A percentile compares a stretch with the other conserved stretches of the same genome.
phyloP scores from a whole-genome alignment of 1,139 yeast species.

The Debaryomyces coudertii region DNA sequence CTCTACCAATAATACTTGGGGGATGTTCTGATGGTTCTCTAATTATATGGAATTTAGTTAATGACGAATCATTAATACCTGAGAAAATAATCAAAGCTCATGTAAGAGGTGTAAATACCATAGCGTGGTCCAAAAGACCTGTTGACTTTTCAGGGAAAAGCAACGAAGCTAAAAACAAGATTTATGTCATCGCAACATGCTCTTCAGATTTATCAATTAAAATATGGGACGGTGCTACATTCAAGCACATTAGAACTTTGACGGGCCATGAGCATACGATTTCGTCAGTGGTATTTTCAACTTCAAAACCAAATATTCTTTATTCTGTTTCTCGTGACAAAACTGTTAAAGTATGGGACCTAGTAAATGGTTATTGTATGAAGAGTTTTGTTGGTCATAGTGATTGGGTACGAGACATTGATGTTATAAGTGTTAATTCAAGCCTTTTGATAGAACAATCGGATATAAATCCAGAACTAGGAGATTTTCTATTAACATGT shows the following conservation, averaged over 20 bases:
- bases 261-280: conserved; percentile 93
- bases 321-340: conserved; percentile 81
- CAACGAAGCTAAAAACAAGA: conserved; percentile 13
- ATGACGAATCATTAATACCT: conserved; percentile 65
- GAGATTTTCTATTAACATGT: conserved; percentile 70
- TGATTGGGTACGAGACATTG: conserved; percentile 84
- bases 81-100: conserved; percentile 74
- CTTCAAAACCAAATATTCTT: conserved; percentile 41
- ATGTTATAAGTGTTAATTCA: conserved; percentile 32
- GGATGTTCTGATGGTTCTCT: conserved; percentile 79
- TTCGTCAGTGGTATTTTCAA: conserved; percentile 60
- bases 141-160: conserved; percentile 26
- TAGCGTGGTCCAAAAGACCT: conserved; percentile 55
- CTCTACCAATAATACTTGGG: conserved; percentile 62
- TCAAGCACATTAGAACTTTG: conserved; percentile 63
- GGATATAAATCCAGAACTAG: conserved; percentile 23
- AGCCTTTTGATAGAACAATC: conserved; percentile 15
- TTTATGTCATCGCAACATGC: conserved; percentile 55
- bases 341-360: conserved; percentile 77
- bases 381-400: conserved; percentile 76
- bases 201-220: conserved; percentile 76
- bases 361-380: conserved; percentile 66
- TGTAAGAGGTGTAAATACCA: conserved; percentile 65
- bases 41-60: conserved; percentile 67
- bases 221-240: conserved; percentile 64